Percentiles rank a stretch among this genome's conserved stretches.
Conservation (phyloP, 1,284 basidiomycete genomes). For the Cryptococcus depauperatus region DNA sequence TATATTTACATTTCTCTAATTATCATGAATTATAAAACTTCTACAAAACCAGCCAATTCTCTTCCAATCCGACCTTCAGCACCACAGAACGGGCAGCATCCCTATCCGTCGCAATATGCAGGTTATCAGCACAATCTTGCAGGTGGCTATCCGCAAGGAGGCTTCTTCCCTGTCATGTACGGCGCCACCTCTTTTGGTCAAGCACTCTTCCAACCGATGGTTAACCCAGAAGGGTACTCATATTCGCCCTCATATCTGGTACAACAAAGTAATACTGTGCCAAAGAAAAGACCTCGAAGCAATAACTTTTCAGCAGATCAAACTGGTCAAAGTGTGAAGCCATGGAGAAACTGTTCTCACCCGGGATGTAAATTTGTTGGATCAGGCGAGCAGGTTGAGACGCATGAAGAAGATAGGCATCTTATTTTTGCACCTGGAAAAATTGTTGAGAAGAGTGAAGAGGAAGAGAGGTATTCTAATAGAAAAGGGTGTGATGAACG, state of each 20-base stretch:
- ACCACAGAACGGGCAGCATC: too few relatives aligned
- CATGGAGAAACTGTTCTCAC: slow-evolving; percentile 53
- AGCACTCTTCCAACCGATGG: slow-evolving; percentile 15
- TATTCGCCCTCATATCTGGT: slow-evolving; percentile 50
- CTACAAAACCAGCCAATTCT: too few relatives aligned
- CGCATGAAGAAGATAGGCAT: slow-evolving; percentile 85
- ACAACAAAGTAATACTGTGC: slow-evolving; percentile 4
- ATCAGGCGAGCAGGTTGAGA: slow-evolving; percentile 63
- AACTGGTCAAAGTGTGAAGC: slow-evolving; percentile 7
- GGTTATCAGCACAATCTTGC: slow-evolving; percentile 3
- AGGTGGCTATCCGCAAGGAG: neutral
- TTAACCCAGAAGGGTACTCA: slow-evolving; percentile 53
- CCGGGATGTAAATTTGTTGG: slow-evolving; percentile 65
- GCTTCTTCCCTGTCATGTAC: slow-evolving; percentile 2
- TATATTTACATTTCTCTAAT: too few relatives aligned
- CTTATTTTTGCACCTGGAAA: slow-evolving; percentile 62
- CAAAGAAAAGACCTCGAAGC: slow-evolving; percentile 13
- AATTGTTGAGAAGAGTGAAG: slow-evolving; percentile 49
- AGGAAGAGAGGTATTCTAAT: slow-evolving; percentile 53
- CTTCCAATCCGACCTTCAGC: too few relatives aligned
- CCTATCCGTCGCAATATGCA: neutral
- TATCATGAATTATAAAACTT: too few relatives aligned
- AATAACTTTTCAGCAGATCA: neutral
- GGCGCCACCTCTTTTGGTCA: slow-evolving; percentile 13
- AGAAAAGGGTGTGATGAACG: slow-evolving; percentile 53